A percentile compares a stretch with the other conserved stretches of the same genome.
Evolutionary conservation across 345 rosid species (phyloP).

Genomic region (Aquilaria sinensis): DNA sequence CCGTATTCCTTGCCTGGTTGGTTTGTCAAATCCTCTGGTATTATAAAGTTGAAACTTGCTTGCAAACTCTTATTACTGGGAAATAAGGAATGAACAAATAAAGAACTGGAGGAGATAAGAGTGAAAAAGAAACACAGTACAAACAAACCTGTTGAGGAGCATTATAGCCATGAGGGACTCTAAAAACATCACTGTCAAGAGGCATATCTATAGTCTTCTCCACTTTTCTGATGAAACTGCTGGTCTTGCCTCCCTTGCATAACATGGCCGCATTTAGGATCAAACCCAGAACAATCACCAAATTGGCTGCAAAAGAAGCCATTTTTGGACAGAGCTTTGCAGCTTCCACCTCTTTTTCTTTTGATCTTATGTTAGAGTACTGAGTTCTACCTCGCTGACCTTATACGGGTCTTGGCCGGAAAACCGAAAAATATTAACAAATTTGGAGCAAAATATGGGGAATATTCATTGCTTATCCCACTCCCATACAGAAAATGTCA

Average conservation of each 20-base stretch:
- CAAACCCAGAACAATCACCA: constrained; percentile 17
- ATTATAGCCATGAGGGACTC: constrained; percentile 53
- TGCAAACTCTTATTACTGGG: neutral
- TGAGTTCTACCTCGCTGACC: neutral
- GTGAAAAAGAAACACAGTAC: neutral
- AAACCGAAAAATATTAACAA: no score
- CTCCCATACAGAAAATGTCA: no score
- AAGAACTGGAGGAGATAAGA: no score
- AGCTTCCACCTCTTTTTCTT: no score
- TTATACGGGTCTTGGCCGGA: neutral
- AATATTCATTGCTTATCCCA: constrained; percentile 18
- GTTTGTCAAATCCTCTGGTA: no score
- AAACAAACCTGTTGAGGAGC: constrained; percentile 61
- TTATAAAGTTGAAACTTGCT: no score
- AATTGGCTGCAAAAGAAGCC: constrained; percentile 10
- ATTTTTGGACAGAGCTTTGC: constrained; percentile 7
- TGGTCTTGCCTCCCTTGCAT: constrained; percentile 50
- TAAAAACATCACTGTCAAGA: constrained; percentile 50
- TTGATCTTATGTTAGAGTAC: no score
- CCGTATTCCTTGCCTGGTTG: no score
- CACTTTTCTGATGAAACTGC: constrained; percentile 37
- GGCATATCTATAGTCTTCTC: constrained; percentile 53
- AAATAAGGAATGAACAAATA: neutral
- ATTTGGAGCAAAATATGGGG: constrained; percentile 4
- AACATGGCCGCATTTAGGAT: constrained; percentile 23